Base-by-base conservation (phyloP, 345 rosid species). In the Brassica incana region DNA sequence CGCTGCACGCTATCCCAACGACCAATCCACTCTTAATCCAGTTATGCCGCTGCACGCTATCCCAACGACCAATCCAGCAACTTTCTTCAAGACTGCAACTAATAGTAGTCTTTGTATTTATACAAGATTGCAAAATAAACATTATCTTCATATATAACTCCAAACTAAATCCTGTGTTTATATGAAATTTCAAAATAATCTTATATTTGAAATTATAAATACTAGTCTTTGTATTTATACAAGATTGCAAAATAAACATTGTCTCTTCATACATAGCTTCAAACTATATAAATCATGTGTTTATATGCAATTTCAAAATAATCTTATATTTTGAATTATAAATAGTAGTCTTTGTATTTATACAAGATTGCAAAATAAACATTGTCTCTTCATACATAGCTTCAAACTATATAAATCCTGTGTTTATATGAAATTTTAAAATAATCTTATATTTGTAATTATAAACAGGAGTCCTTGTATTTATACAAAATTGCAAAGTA, bases 1-100 rank as follows among this genome's bases (percentile, higher is more conserved):
- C 85, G 7, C 97, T 89, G 63, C 88, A 95, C 14, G 97, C 98
- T 25, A 95, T 87, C 40, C 97, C 99, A 58, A 90, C 94, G 0
- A 88, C 20, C 20, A 18, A 18, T 95, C 83, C n/a, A n/a, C n/a
- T n/a, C n/a, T n/a, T n/a, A n/a, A n/a, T 8, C 94, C 88, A 0
- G 76, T 59, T 35, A 92, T 87, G 12, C 98, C 85, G 6, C 97
- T 89, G 63, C 88, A 95, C 14, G 97, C 98, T 25, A 95, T 87
- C 40, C 97, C 99, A 58, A 90, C 94, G 0, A 88, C 23, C 23
- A 20, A 83, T 54, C 99, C 99, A 3, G 94, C 89, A 2, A 90
- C 92, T 85, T 91, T 95, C 83, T 95, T 95, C 18, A 95, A 76
- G 65, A 90, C 97, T 0, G 79, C 85, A 70, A 4, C 32, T 0